Percentiles rank a stretch among this genome's conserved stretches.
phyloP scores from a whole-genome alignment of 352 stramenopile species.

The Globisporangium camurandrum region DNA sequence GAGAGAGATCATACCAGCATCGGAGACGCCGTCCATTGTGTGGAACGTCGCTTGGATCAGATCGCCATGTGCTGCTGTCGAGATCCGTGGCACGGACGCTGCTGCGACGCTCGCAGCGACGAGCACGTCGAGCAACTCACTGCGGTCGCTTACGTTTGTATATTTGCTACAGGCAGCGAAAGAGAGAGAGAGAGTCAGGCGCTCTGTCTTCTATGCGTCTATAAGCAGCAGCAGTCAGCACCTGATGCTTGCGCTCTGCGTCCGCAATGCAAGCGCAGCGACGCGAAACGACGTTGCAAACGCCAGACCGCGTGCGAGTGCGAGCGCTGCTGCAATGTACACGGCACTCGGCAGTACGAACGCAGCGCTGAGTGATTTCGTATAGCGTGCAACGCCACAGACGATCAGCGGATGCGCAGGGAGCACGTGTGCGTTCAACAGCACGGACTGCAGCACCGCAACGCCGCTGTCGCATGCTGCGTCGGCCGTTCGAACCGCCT shows the following conservation, averaged over 20 bases:
- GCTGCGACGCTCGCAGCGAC: constrained; percentile 9
- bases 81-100: constrained; percentile 5
- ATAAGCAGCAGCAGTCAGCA: constrained; percentile 11
- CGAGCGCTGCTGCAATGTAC: constrained; percentile 34
- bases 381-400: constrained; percentile 43
- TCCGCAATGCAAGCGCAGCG: constrained; percentile 39
- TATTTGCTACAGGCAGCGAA: constrained; percentile 70
- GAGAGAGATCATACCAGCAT: constrained; percentile 37
- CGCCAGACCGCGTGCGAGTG: constrained; percentile 42
- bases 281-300: constrained; percentile 34
- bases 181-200: background rate
- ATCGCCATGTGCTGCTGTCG: constrained; percentile 4
- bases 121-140: constrained; percentile 28
- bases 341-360: constrained; percentile 39
- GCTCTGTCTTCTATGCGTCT: background rate
- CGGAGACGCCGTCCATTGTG: constrained; percentile 29
- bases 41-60: constrained; percentile 63
- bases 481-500: too few relatives aligned
- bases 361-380: constrained; percentile 39
- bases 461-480: too few relatives aligned
- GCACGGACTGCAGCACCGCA: constrained; percentile 41
- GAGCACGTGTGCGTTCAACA: constrained; percentile 34
- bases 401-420: constrained; percentile 56
- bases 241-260: constrained; percentile 44
- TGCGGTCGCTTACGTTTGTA: constrained; percentile 40